phyloP scores from a whole-genome alignment of 352 stramenopile species.

The Phytopythium oedochilum region DNA sequence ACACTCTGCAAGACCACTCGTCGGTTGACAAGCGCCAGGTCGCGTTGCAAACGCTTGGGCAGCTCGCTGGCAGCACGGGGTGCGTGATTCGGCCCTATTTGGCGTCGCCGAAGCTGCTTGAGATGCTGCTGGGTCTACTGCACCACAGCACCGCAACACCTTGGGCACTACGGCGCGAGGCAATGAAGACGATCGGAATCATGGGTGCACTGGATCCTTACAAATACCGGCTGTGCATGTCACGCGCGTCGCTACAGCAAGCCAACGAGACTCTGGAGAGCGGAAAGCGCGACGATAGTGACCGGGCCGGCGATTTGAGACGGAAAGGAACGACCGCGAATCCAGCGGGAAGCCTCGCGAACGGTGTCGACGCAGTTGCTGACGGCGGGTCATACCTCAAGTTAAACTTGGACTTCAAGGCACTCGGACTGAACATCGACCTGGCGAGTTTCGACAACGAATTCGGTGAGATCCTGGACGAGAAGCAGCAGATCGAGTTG shows the following conservation, averaged over 20 bases:
- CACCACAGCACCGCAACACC: constrained; percentile 86
- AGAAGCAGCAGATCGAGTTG: constrained; percentile 86
- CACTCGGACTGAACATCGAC: constrained; percentile 49
- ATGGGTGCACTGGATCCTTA: constrained; percentile 95
- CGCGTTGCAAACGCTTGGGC: constrained; percentile 94
- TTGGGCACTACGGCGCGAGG: constrained; percentile 93
- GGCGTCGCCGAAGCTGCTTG: constrained; percentile 93
- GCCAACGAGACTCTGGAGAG: constrained; percentile 38
- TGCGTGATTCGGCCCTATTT: constrained; percentile 95
- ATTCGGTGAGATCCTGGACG: constrained; percentile 60
- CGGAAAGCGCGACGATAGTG: neutral
- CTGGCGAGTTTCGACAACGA: constrained; percentile 52
- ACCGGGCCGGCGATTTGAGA: constrained; percentile 16
- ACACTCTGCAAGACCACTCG: constrained; percentile 95
- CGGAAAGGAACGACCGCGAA: constrained; percentile 15
- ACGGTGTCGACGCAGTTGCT: constrained; percentile 27
- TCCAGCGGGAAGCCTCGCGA: neutral
- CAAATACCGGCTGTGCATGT: constrained; percentile 89
- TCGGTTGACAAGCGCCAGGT: constrained; percentile 94
- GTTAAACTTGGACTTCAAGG: constrained; percentile 54
- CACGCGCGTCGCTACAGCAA: constrained; percentile 58
- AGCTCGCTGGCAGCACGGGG: constrained; percentile 91
- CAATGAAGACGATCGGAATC: constrained; percentile 96
- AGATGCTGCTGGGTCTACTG: constrained; percentile 93
- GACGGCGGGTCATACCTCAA: constrained; percentile 12